Evolutionary conservation across 768 basidiomycete genomes (phyloP).

Genomic region (Tricholoma flavovirens): DNA sequence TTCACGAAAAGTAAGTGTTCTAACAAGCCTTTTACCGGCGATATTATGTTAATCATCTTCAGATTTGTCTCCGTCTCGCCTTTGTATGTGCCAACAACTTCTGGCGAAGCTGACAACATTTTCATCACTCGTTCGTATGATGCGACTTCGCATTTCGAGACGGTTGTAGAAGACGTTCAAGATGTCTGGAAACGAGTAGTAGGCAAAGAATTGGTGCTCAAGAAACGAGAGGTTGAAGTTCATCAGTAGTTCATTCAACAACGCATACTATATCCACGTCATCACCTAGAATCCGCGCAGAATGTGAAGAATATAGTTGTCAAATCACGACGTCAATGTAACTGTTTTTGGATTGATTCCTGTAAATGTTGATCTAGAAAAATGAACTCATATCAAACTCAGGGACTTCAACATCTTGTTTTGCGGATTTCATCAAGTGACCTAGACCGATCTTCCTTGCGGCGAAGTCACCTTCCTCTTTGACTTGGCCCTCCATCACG

Average conservation of each 20-base stretch:
- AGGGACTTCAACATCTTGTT: slow-evolving; percentile 77
- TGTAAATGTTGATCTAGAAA: slow-evolving; percentile 31
- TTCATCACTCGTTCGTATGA: slow-evolving; percentile 98
- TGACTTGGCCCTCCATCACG: slow-evolving; percentile 29
- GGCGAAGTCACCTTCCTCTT: slow-evolving; percentile 53
- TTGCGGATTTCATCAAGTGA: slow-evolving; percentile 85
- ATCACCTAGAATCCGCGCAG: slow-evolving; percentile 1
- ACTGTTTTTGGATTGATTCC: background rate
- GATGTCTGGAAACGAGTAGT: slow-evolving; percentile 91
- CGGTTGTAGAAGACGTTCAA: slow-evolving; percentile 94
- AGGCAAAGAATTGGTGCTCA: slow-evolving; percentile 74
- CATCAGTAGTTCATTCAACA: slow-evolving; percentile 32
- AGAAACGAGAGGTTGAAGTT: slow-evolving; percentile 76
- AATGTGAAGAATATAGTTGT: slow-evolving; percentile 6
- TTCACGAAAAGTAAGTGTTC: slow-evolving; percentile 81
- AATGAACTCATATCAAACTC: slow-evolving; percentile 88
- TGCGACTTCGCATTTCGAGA: slow-evolving; percentile 98
- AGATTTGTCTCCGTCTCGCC: slow-evolving; percentile 91
- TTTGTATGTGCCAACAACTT: slow-evolving; percentile 81
- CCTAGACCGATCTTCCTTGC: slow-evolving; percentile 73
- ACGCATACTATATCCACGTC: slow-evolving; percentile 1
- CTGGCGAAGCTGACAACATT: slow-evolving; percentile 81
- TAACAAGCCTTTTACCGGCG: background rate
- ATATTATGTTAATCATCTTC: slow-evolving; percentile 8
- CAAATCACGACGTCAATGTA: background rate